Evolutionary conservation across 805 yeast genomes (phyloP), one percentile per base, ranked within the genome.

Genomic region (Candida incommunis): DNA sequence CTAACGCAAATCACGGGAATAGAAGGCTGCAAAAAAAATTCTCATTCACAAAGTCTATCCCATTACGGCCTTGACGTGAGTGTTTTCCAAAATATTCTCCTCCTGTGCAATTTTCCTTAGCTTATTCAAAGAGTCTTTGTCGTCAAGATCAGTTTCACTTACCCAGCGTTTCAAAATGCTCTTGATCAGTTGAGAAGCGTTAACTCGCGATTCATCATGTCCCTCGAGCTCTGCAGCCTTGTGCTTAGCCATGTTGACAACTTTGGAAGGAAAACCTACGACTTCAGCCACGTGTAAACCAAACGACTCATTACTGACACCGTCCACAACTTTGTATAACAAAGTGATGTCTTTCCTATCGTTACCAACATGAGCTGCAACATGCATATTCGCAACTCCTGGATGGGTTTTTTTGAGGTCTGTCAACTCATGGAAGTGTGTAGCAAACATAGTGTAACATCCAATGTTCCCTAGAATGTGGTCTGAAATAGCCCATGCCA

Each of bases 241-340:
- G 49, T 97, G 75, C 58, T 90, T 92, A 5, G 98, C 96, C 97
- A 92, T 92, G 46, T 76, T 73, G 42, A 92, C 78, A 43, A 92
- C 92, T 62, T 92, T 92, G 22, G 69, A 66, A 2, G 97, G 98
- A 62, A 92, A 92, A 53, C 84, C 82, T 18, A 90, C 97, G 24
- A 90, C 78, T 63, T 92, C 96, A 0, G 97, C 97, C 41, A 92
- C 98, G 60, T 92, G 95, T 42, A 92, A 88, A 63, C 98, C 98
- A 65, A 92, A 92, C 0, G 96, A 87, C 62, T 88, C 92, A 61
- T 86, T 95, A 2, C 94, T 80, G 43, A 88, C 77, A n/a, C 98
- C 98, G 1, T 85, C 83, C 53, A 86, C 96, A n/a, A 92, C 97
- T 56, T 81, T 83, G 65, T 92, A 92, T 53, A 92, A 67, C 46